A percentile compares a stretch with the other conserved stretches of the same genome.
Evolutionary conservation across 805 yeast species (phyloP).

Genomic region (Ogataea glucozyma): DNA sequence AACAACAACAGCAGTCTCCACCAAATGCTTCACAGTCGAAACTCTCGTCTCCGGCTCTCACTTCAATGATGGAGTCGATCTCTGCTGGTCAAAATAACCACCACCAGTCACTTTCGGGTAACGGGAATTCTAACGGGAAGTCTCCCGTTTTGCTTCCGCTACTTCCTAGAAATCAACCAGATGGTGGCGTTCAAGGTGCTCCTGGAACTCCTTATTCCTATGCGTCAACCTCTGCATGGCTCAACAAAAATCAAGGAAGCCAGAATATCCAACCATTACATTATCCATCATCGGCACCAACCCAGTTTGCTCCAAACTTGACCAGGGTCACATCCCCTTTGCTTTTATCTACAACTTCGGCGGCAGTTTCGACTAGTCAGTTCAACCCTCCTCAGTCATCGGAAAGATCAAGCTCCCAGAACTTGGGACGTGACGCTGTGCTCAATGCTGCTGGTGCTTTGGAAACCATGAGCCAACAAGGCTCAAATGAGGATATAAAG

Average conservation of each 20-base stretch:
- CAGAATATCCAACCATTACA: constrained; percentile 53
- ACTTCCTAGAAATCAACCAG: constrained; percentile 39
- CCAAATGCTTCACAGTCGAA: constrained; percentile 10
- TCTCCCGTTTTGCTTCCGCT: constrained; percentile 44
- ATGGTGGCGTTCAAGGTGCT: constrained; percentile 16
- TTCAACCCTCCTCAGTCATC: constrained; percentile 42
- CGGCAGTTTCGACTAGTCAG: constrained; percentile 32
- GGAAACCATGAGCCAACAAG: constrained; percentile 40
- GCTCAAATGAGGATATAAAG: constrained; percentile 25
- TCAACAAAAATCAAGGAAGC: constrained; percentile 29
- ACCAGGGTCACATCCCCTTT: constrained; percentile 66
- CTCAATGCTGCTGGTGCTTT: constrained; percentile 43
- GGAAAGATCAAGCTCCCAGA: constrained; percentile 33
- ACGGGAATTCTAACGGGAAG: constrained; percentile 10
- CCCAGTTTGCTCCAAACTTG: constrained; percentile 67
- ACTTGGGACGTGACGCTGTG: constrained; percentile 35
- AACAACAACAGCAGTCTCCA: constrained; percentile 12
- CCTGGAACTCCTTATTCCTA: constrained; percentile 33
- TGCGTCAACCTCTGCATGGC: constrained; percentile 32
- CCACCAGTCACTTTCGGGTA: constrained; percentile 10
- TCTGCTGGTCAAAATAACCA: constrained; percentile 8
- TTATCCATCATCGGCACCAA: constrained; percentile 68
- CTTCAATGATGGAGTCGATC: constrained; percentile 17
- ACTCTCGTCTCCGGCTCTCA: constrained; percentile 22
- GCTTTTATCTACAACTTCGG: constrained; percentile 51